Evolutionary conservation across 2,329 filamentous ascomycete species (phyloP).

Genomic region (Trichoderma simmonsii): DNA sequence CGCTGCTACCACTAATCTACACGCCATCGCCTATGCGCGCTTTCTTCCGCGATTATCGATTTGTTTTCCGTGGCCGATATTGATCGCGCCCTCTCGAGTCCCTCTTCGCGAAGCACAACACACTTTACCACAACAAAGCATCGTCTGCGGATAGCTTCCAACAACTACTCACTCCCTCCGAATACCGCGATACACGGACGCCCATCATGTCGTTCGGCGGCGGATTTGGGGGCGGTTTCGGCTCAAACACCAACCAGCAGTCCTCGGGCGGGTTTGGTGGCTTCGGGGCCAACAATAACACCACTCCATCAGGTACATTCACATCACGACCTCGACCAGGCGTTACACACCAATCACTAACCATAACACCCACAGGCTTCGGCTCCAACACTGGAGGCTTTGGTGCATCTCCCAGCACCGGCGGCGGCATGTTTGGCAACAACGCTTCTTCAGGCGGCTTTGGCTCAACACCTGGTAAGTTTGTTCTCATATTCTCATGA

Average conservation of each 20-base stretch:
- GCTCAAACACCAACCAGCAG: conserved; percentile 46
- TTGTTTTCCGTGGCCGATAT: conserved; percentile 1
- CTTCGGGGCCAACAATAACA: conserved; percentile 47
- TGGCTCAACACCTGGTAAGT: conserved; percentile 35
- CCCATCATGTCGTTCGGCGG: conserved; percentile 54
- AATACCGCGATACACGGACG: conserved; percentile 23
- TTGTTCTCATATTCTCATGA: background rate
- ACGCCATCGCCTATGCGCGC: conserved; percentile 8
- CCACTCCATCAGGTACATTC: conserved; percentile 51
- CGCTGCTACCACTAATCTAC: background rate
- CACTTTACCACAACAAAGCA: background rate
- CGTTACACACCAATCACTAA: conserved; percentile 27
- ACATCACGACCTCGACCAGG: conserved; percentile 18
- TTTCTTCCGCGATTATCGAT: conserved; percentile 11
- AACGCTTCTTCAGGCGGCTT: conserved; percentile 36
- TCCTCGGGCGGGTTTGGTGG: conserved; percentile 53
- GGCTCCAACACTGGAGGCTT: conserved; percentile 40
- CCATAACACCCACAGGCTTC: conserved; percentile 30
- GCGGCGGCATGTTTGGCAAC: conserved; percentile 46
- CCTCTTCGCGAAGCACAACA: conserved; percentile 3
- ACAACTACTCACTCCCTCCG: conserved; percentile 18
- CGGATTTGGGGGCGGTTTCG: conserved; percentile 54
- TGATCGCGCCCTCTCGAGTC: conserved; percentile 9
- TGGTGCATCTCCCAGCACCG: conserved; percentile 36
- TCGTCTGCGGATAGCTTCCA: conserved; percentile 18